These are phyloP conservation scores for Fusarium temperatum DNA, from an alignment of 2,329 filamentous ascomycete species.

Conservation along the genomic window DNA sequence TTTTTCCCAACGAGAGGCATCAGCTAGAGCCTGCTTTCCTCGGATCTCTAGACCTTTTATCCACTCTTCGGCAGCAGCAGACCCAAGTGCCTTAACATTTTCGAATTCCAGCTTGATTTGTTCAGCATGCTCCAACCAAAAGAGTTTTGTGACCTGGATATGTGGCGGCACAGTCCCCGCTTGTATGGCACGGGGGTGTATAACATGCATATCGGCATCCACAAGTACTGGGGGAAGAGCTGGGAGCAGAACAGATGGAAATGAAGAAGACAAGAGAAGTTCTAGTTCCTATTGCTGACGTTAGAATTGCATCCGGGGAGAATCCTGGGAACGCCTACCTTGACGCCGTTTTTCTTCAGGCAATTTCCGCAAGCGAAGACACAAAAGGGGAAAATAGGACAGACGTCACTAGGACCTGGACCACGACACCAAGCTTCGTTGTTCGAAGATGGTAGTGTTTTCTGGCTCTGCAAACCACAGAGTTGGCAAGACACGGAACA, in stretches of 20 bases:
- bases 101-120: constrained; percentile 70
- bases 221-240: constrained; percentile 76
- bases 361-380: constrained; percentile 74
- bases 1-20: constrained; percentile 77
- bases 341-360: constrained; percentile 67
- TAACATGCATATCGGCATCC: constrained; percentile 67
- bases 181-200: constrained; percentile 65
- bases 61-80: constrained; percentile 78
- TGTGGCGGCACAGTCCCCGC: constrained; percentile 56
- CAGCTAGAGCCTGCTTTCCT: constrained; percentile 67
- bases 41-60: constrained; percentile 75
- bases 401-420: constrained; percentile 68
- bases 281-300: constrained; percentile 70
- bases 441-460: constrained; percentile 32
- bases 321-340: constrained; percentile 60
- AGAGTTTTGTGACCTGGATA: constrained; percentile 70
- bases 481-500: constrained; percentile 73
- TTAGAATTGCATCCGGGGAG: constrained; percentile 31
- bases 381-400: constrained; percentile 76
- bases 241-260: constrained; percentile 68
- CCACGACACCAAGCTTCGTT: constrained; percentile 64
- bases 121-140: constrained; percentile 69
- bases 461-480: constrained; percentile 60
- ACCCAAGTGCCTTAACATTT: constrained; percentile 71
- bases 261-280: constrained; percentile 68